Evolutionary conservation across 2,329 filamentous ascomycete genomes (phyloP).

Genomic region (Hypoxylon sp.): DNA sequence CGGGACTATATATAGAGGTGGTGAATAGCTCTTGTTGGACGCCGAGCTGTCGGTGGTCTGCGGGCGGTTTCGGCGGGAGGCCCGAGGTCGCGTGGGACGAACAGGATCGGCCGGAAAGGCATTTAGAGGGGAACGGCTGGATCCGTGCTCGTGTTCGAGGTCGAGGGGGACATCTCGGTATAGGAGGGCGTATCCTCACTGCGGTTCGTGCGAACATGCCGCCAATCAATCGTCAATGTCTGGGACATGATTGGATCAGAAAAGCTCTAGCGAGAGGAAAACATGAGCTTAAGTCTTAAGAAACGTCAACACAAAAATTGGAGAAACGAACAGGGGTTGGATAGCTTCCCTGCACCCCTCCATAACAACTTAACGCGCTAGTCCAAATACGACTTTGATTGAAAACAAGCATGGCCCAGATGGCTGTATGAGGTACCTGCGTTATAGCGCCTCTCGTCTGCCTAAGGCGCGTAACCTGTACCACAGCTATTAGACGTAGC

Average conservation of each 20-base stretch:
- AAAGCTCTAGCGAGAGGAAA: constrained; percentile 18
- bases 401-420: not conserved
- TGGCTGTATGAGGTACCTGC: constrained; percentile 25
- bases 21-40: constrained; percentile 81
- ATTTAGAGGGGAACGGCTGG: constrained; percentile 16
- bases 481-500: constrained; percentile 17
- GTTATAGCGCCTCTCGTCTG: constrained; percentile 1
- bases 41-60: constrained; percentile 71
- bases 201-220: constrained; percentile 45
- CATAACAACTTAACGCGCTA: constrained; percentile 17
- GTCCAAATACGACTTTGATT: constrained; percentile 5
- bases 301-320: constrained; percentile 22
- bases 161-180: constrained; percentile 32
- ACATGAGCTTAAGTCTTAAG: constrained; percentile 2
- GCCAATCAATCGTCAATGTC: constrained; percentile 36
- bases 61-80: constrained; percentile 46
- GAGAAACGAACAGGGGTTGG: constrained; percentile 17
- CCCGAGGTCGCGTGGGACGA: constrained; percentile 47
- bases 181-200: constrained; percentile 32
- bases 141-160: constrained; percentile 21
- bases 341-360: constrained; percentile 5
- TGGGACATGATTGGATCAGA: constrained; percentile 19
- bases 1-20: constrained; percentile 82
- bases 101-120: constrained; percentile 39
- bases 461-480: constrained; percentile 29